Conservation (phyloP, 148 eudicot genomes). For the Heliosperma pusillum region DNA sequence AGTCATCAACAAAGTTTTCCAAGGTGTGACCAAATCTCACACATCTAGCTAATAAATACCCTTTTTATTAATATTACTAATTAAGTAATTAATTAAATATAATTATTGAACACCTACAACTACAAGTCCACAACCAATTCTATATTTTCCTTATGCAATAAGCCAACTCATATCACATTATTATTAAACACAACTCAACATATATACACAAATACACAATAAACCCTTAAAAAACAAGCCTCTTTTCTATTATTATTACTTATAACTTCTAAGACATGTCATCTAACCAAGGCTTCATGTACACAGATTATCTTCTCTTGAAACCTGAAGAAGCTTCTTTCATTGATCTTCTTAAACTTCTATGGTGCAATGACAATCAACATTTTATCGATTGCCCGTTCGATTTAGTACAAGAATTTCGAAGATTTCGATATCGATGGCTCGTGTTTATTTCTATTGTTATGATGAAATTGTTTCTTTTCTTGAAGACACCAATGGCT, state of each 20-base stretch:
- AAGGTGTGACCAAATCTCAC: too few relatives aligned
- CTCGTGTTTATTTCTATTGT: constrained; percentile 33
- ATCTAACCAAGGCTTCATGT: constrained; percentile 16
- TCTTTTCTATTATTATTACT: neutral
- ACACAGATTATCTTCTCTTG: constrained; percentile 30
- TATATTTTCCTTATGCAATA: neutral
- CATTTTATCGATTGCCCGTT: constrained; percentile 22
- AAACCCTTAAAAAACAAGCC: neutral
- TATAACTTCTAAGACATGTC: constrained; percentile 27
- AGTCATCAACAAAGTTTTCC: too few relatives aligned
- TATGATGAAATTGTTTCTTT: constrained; percentile 25
- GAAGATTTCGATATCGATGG: constrained; percentile 31
- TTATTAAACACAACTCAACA: neutral
- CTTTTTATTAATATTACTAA: too few relatives aligned
- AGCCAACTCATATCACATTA: neutral
- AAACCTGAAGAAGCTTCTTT: constrained; percentile 33
- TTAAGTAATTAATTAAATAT: too few relatives aligned
- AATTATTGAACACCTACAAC: too few relatives aligned
- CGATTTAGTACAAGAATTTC: constrained; percentile 24
- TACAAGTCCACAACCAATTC: neutral
- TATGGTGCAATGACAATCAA: constrained; percentile 18
- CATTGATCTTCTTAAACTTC: constrained; percentile 24
- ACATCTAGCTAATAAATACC: too few relatives aligned
- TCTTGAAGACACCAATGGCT: constrained; percentile 26
- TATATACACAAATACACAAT: neutral